Conservation (phyloP, 257 asterid species). For the Ajuga chamaepitys region DNA sequence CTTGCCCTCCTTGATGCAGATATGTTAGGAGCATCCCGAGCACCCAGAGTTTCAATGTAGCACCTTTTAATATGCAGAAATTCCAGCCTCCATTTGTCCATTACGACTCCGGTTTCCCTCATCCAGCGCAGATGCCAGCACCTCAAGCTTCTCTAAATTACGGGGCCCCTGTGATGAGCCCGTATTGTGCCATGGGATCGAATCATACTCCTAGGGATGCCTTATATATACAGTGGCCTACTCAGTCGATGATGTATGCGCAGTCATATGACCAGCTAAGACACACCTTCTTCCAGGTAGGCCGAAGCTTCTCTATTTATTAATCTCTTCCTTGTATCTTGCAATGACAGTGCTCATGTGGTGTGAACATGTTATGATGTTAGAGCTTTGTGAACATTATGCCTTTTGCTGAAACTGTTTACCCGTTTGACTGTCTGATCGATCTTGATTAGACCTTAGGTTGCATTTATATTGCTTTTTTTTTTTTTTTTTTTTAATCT, state of each 20-base stretch:
- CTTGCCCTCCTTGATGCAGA: conserved; percentile 38
- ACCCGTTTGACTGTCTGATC: too few species aligned
- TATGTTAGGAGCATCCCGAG: conserved; percentile 59
- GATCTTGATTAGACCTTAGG: too few species aligned
- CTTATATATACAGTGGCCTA: conserved; percentile 79
- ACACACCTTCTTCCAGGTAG: conserved; percentile 69
- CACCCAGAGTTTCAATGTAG: conserved; percentile 39
- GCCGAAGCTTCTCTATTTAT: neutral
- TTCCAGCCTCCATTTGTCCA: conserved; percentile 66
- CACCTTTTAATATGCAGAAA: conserved; percentile 49
- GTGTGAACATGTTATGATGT: neutral
- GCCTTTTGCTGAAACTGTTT: neutral
- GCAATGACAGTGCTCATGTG: neutral
- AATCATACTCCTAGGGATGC: conserved; percentile 57
- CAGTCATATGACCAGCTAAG: conserved; percentile 81
- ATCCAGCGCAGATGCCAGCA: conserved; percentile 53
- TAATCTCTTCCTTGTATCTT: neutral
- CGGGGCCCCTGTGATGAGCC: conserved; percentile 53
- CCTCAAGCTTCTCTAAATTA: conserved; percentile 60
- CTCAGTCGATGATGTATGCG: conserved; percentile 85
- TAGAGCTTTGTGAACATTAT: too few species aligned
- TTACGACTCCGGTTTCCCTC: conserved; percentile 63
- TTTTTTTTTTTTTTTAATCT: too few species aligned
- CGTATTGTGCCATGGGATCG: conserved; percentile 63
- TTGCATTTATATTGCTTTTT: too few species aligned